phyloP scores from a whole-genome alignment of 257 asterid species.

The Leptodermis oblonga region DNA sequence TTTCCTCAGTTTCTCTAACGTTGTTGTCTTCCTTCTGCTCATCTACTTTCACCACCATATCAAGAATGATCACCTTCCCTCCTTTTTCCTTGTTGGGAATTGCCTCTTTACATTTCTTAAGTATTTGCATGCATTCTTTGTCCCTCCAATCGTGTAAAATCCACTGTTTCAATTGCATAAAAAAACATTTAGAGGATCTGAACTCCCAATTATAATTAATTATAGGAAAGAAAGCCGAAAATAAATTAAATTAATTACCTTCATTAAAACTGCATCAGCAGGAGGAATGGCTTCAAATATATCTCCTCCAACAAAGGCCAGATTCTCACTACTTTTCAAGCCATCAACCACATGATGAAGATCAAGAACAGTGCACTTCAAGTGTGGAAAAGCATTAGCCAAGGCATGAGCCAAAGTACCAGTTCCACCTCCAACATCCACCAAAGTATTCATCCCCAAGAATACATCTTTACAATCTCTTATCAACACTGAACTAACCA shows the following conservation, averaged over 20 bases:
- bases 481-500: conserved; percentile 13
- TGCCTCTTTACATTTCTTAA: conserved; percentile 27
- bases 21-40: neutral
- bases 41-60: conserved; percentile 15
- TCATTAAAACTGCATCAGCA: conserved; percentile 17
- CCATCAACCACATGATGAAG: conserved; percentile 6
- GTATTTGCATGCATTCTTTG: neutral
- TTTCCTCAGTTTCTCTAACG: neutral
- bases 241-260: neutral
- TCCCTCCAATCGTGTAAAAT: conserved; percentile 14
- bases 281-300: conserved; percentile 24
- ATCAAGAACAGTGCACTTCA: conserved; percentile 19
- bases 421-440: conserved; percentile 41
- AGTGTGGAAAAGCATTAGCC: conserved; percentile 20
- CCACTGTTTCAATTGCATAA: conserved; percentile 25
- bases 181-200: too few species aligned
- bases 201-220: too few species aligned
- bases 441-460: conserved; percentile 15
- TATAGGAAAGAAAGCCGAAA: too few species aligned
- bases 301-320: conserved; percentile 23
- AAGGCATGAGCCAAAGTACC: conserved; percentile 28
- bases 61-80: conserved; percentile 30
- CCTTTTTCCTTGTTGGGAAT: conserved; percentile 16
- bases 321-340: neutral
- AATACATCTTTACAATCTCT: neutral